Evolutionary conservation across 2,329 filamentous ascomycete species (phyloP), one percentile per base, ranked within the genome.

Genomic region (Hypoxylon sp.): DNA sequence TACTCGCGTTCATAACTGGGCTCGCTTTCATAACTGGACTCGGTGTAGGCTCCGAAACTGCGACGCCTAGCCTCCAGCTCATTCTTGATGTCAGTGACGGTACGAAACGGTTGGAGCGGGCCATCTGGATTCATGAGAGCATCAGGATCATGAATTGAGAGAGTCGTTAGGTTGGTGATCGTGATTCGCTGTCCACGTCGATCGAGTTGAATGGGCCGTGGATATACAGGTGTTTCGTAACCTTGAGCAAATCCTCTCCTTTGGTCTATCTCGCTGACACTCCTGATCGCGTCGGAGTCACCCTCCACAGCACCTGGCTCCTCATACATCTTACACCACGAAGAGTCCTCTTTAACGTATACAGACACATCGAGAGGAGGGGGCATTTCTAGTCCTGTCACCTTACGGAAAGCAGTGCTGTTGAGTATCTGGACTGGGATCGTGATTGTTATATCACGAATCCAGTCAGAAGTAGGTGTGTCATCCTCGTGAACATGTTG

Each of bases 351-450:
- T 0, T 63, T 13, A 15, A 75, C 73, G 63, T 84, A 85, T 0
- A 71, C 74, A 2, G 48, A 35, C 2, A 77, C 76, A 3, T 74
- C 71, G 53, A 84, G 73, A 0, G 82, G 81, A 3, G 75, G 47
- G 5, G 80, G 82, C 3, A 80, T 76, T 0, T 65, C n/a, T 0
- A 65, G 48, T 2, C 81, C 81, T 3, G 81, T 84, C 42, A 82
- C 72, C 2, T 67, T 29, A 3, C 73, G 55, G 71, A 82, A 84
- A 11, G 57, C 39, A 0, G 54, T 56, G 1, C 75, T 76, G 72
- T 83, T 80, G 35, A 83, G 74, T n/a, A 82, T 79, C 58, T 82
- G 80, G 0, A 82, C 76, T 1, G 69, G 56, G 3, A 75, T 62
- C 0, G 64, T 64, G 6, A 72, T 67, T 1, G 72, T 72, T 13